These are phyloP conservation scores for Colletotrichum coccodes DNA, from an alignment of 2,329 filamentous ascomycete species.

Conservation along the genomic window DNA sequence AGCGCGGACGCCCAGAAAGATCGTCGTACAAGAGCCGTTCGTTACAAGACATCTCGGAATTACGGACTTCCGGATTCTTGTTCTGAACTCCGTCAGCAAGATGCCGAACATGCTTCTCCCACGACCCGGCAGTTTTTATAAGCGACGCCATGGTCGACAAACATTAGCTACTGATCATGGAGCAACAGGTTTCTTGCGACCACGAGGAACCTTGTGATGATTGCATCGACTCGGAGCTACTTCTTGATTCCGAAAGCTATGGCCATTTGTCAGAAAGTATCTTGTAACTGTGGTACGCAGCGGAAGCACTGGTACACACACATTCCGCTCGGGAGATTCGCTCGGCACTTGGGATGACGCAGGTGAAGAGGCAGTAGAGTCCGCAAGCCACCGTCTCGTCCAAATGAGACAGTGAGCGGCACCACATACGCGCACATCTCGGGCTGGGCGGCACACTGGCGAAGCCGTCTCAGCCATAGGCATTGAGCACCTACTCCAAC, in stretches of 20 bases:
- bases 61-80: constrained; percentile 5
- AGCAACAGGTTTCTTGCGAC: background rate
- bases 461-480: background rate
- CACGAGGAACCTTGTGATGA: background rate
- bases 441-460: background rate
- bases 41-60: background rate
- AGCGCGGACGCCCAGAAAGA: background rate
- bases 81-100: background rate
- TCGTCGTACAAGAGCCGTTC: background rate
- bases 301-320: background rate
- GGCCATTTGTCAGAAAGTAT: background rate
- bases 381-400: background rate
- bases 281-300: background rate
- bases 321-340: background rate
- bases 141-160: background rate
- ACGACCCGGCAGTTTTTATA: background rate
- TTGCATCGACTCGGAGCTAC: constrained; percentile 11
- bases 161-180: background rate
- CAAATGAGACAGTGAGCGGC: background rate
- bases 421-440: background rate
- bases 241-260: constrained; percentile 17
- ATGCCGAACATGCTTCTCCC: background rate
- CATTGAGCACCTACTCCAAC: constrained; percentile 7
- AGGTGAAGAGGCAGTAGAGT: background rate
- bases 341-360: background rate